Evolutionary conservation across 1,284 basidiomycete genomes (phyloP), one percentile per base, ranked within the genome.

Genomic region (Coriolopsis trogii): DNA sequence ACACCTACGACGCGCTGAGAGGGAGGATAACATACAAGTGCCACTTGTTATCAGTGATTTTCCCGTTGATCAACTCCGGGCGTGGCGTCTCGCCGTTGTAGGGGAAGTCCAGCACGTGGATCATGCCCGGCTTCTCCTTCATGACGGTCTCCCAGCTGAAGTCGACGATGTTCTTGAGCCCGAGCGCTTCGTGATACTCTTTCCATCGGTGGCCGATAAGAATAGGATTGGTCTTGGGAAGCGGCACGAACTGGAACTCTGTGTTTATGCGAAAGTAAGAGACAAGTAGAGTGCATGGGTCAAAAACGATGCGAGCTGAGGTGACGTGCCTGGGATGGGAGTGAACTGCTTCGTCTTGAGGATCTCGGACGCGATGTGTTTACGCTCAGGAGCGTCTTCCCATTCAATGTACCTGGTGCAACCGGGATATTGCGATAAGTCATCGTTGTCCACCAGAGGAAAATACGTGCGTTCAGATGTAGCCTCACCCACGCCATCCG

Each of bases 121-220:
- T 73, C 58, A 81, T 69, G 57, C 79, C 76, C 9, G 75, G 73
- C 59, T 82, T 82, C 63, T 82, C 80, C 55, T 72, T 73, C 53
- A 75, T 74, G 20, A 81, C 77, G 2, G 73, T 73, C 53, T 77
- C 71, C 80, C 80, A 82, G 68, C 77, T 80, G 58, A 73, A 71
- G 55, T 79, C 74, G 46, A 79, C 75, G 49, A 81, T 73, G 23
- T 61, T 62, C 54, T 70, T 65, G 28, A 81, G 67, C 9, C 79
- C 80, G 42, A 82, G 70, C 0, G 72, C 76, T 45, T 74, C 71
- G 56, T 82, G 79, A 52, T 82, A 81, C 56, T 79, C 75, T 56
- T 80, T 81, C 78, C 79, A 82, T 20, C 80, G 75, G 55, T 76
- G 63, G 7, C 79, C 79, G 41, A 77, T 69, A 13, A 82, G 67